Evolutionary conservation across 2,329 filamentous ascomycete genomes (phyloP), one percentile per base, ranked within the genome.

Genomic region (Coccinonectria pachysandricola): DNA sequence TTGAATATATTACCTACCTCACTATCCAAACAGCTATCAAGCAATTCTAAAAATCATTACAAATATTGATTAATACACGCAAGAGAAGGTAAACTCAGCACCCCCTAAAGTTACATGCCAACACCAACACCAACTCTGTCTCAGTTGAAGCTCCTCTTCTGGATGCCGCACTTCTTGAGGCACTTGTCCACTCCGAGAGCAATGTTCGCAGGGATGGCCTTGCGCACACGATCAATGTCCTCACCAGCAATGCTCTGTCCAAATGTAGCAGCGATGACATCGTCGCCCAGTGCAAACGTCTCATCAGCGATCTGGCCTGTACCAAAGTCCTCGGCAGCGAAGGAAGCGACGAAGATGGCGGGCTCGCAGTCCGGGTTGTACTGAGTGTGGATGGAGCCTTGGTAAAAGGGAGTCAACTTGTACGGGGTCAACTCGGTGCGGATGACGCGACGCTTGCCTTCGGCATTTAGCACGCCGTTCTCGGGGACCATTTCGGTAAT

Each of bases 291-390:
- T n/a, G 56, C 53, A 35, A 71, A 64, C 25, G 64, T 54, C 42
- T 63, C 60, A 42, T 71, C 60, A 19, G 62, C 59, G 24, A 63
- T 47, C 46, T 67, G 62, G 26, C 62, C 57, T n/a, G 61, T 55
- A 21, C 68, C 67, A 15, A 63, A 63, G 45, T 71, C 67, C 43
- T 71, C 65, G 22, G 44, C 44, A 22, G 54, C 55, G 39, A 69
- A 69, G 17, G 55, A 49, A 6, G 67, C 66, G 15, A 70, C 53
- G 39, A 70, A 70, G 12, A 60, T 53, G 28, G 61, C 63, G 18
- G 59, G 49, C 21, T 59, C 53, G 48, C 69, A 73, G 37, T 61
- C 53, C 2, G 68, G 66, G 53, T 74, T 75, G 49, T 60, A 69
- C 43, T 71, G 64, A 6, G 60, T 65, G 50, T 75, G 71, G 12